Evolutionary conservation across 305 asterid species (phyloP).

Genomic region (Fraxinus sp.): DNA sequence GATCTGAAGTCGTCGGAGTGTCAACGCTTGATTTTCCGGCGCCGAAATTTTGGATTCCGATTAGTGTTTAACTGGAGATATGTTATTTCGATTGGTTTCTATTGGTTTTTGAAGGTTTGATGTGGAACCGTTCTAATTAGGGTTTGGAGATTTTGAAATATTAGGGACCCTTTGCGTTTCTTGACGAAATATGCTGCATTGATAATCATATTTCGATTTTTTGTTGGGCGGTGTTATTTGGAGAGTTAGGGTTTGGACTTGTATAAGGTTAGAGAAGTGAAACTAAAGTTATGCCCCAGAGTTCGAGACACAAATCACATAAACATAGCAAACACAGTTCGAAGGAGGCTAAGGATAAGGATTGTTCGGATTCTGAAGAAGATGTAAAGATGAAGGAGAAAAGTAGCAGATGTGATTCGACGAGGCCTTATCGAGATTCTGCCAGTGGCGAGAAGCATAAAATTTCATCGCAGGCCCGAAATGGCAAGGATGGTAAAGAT

Average conservation of each 20-base stretch:
- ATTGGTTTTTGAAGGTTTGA: conserved; percentile 24
- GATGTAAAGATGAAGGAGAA: conserved; percentile 69
- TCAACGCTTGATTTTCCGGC: conserved; percentile 33
- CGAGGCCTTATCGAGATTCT: conserved; percentile 56
- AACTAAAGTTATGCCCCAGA: conserved; percentile 66
- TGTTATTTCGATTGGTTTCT: conserved; percentile 7
- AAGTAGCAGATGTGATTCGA: conserved; percentile 49
- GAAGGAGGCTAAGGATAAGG: conserved; percentile 45
- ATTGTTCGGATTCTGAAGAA: conserved; percentile 75
- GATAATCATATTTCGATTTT: conserved; percentile 7
- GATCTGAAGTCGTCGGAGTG: conserved; percentile 48
- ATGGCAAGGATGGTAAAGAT: conserved; percentile 62
- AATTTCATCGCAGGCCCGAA: conserved; percentile 50
- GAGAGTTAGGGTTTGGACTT: conserved; percentile 29
- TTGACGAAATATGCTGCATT: background rate
- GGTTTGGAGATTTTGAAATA: conserved; percentile 43
- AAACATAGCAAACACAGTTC: conserved; percentile 84
- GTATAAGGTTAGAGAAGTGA: conserved; percentile 17
- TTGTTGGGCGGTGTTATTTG: conserved; percentile 27
- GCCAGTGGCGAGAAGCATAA: conserved; percentile 87
- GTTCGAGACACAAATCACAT: conserved; percentile 89
- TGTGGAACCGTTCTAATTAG: conserved; percentile 35
- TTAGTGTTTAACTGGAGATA: conserved; percentile 24
- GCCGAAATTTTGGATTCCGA: conserved; percentile 20
- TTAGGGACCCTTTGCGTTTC: conserved; percentile 18